Base-by-base conservation (phyloP, 2,329 filamentous ascomycete genomes). In the Drechslerella stenobrocha region DNA sequence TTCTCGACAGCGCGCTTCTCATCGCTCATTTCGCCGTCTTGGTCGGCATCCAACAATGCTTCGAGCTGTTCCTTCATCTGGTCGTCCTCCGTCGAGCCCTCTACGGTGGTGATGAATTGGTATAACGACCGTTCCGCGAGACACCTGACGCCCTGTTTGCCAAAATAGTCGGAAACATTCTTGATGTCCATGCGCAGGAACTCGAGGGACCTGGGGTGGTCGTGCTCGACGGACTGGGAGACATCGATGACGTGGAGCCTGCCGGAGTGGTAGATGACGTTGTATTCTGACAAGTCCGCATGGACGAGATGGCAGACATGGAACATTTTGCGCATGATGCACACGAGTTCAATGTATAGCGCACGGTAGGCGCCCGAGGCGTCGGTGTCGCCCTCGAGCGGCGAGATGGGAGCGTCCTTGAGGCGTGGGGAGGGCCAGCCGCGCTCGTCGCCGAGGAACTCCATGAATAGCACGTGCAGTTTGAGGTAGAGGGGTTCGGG, bases 101-200 rank as follows among this genome's bases (percentile, higher is more conserved):
- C 80, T 48, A 87, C 83, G 0, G 83, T 79, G 0, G 85, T 89
- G 74, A 97, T 85, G 77, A 96, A 97, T 71, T 86, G 83, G 77
- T 95, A 98, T 8, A 90, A 80, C n/a, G 82, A 79, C 28, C 87
- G 84, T 76, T 97, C 92, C 1, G 86, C 79, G 2, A 98, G 80
- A 0, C 84, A 87, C 2, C 55, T 22, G 1, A 97, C 90, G 37
- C 87, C 87, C 76, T 96, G 87, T 18, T 88, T 83, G 26, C 85
- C 81, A 83, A 97, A 98, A 78, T 95, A 98, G 76, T 95, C 90
- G 20, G 85, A 87, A 1, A 95, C 85, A 75, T 98, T 98, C 81
- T 96, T 97, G 77, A 98, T 90, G 75, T 98, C 93, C 91, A 96
- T 97, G 30, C 93, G 86, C 73, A 98, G 77, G 75, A 98, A 98